Base-by-base conservation (phyloP, 176 grass and related monocot species). In the Raddia distichophylla region DNA sequence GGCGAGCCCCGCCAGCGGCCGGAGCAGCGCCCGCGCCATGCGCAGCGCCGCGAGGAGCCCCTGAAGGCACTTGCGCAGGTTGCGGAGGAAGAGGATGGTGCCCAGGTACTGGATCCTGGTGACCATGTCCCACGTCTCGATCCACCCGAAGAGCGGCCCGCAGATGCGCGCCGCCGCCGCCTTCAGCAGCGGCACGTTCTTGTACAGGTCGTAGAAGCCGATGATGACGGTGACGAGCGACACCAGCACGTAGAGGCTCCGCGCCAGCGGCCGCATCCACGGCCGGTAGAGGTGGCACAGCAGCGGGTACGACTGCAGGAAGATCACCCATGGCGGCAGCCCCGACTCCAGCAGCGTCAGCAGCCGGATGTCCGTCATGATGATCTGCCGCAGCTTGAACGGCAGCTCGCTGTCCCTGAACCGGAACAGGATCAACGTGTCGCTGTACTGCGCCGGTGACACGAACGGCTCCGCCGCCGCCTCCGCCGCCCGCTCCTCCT, bases 191-290 rank as follows among this genome's bases (percentile, higher is more conserved):
- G 94, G 94, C 60, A 97, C 90, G 61, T 97, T 92, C 84, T 97
- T 97, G 85, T 97, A 97, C 2, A 97, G 88, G 80, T 97, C 94
- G 73, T 97, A 97, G 84, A 97, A 97, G 16, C 94, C 94, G 87
- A 97, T 92, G 64, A 97, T 61, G 17, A 94, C 87, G 3, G 94
- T 97, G 27, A 69, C 76, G 0, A 90, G 77, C 4, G 94, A 94
- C 22, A 88, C 85, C 10, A 88, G 12, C 11, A 94, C 33, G 65
- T 97, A 94, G 49, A 94, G 80, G 14, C 53, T 88, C 52, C 83
- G 85, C 13, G 65, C 94, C 15, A 92, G 67, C 5, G 90, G 90
- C 6, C 94, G 84, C 94, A 97, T 97, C 90, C 92, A 97, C 0
- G 94, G 94, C 5, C 90, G 87, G 83, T 97, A 97, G 13, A 92